phyloP scores from a whole-genome alignment of 805 yeast species.

The Vanderwaltozyma tropicalis region DNA sequence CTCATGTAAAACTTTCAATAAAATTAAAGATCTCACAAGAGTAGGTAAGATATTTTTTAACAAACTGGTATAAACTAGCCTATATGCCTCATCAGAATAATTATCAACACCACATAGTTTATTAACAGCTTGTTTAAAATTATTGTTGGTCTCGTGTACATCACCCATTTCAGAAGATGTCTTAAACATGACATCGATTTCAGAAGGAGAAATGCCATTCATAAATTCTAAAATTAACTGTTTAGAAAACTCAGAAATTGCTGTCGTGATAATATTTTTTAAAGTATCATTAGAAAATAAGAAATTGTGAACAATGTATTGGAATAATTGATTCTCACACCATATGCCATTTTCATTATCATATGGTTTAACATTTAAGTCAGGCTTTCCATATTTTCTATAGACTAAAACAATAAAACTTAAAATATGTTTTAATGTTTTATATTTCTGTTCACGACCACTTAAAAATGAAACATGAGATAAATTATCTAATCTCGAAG shows the following conservation, averaged over 20 bases:
- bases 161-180: constrained; percentile 4
- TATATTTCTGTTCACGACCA: constrained; percentile 33
- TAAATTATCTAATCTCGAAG: constrained; percentile 39
- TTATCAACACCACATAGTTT: background rate
- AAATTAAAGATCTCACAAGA: constrained; percentile 24
- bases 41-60: constrained; percentile 19
- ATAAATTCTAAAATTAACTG: constrained; percentile 12
- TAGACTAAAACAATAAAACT: constrained; percentile 17
- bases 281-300: constrained; percentile 15
- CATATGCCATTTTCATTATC: constrained; percentile 7
- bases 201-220: constrained; percentile 5
- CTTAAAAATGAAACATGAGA: constrained; percentile 26
- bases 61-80: constrained; percentile 15
- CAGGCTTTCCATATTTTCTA: constrained; percentile 17
- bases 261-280: constrained; percentile 10
- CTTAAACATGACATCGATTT: constrained; percentile 1
- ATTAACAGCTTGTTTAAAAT: background rate
- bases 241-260: constrained; percentile 9
- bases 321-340: constrained; percentile 23
- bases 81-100: constrained; percentile 3
- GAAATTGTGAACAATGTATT: constrained; percentile 15
- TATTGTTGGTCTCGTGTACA: constrained; percentile 2
- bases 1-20: constrained; percentile 25
- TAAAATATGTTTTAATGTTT: constrained; percentile 26
- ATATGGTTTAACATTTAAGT: constrained; percentile 10